Conservation (phyloP, 179 eudicot species). For the Carnegiea gigantea region DNA sequence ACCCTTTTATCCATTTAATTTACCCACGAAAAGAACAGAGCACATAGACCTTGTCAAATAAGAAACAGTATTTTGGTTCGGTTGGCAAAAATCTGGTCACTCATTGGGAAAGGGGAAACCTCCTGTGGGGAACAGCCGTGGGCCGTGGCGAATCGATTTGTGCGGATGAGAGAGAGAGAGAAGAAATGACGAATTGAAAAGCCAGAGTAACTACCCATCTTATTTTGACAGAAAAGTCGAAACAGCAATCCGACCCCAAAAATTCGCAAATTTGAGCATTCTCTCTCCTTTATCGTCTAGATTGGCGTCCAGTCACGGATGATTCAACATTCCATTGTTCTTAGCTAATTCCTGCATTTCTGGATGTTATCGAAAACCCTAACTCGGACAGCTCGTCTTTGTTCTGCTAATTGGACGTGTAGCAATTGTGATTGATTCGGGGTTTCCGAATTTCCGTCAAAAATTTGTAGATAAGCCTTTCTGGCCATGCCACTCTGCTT, state of each 20-base stretch:
- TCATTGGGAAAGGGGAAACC: not conserved
- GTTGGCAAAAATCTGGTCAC: not conserved
- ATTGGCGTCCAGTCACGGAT: too few species aligned
- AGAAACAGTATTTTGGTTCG: not conserved
- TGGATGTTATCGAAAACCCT: conserved; percentile 28
- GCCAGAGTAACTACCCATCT: not conserved
- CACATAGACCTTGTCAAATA: not conserved
- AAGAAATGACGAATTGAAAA: not conserved
- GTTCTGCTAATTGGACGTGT: not conserved
- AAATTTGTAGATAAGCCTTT: not conserved
- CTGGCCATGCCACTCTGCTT: conserved; percentile 82
- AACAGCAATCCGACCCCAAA: not conserved
- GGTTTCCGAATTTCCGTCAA: not conserved
- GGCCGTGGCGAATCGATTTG: conserved; percentile 8
- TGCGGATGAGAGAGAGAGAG: not conserved
- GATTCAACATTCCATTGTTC: not conserved
- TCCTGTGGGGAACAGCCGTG: not conserved
- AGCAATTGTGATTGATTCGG: not conserved
- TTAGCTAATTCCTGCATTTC: not conserved
- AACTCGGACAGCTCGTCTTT: not conserved
- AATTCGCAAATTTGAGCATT: not conserved
- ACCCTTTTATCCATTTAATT: too few species aligned
- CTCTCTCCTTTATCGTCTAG: not conserved
- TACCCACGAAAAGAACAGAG: too few species aligned
- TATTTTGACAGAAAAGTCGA: not conserved